Evolutionary conservation across 352 stramenopile species (phyloP).

Genomic region (Pythium dissotocum): DNA sequence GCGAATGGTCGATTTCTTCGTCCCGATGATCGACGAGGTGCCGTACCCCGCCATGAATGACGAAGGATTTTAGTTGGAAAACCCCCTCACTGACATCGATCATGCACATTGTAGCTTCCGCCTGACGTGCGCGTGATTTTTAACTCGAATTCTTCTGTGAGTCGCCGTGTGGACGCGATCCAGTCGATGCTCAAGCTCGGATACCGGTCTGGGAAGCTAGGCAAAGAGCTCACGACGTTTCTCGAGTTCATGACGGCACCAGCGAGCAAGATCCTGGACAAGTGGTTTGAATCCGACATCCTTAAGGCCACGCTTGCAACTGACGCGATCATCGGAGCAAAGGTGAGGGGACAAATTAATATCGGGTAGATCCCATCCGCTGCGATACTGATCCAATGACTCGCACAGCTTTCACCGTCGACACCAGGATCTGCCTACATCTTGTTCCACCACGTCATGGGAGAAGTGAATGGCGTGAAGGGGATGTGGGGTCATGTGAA

Average conservation of each 20-base stretch:
- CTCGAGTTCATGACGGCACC: conserved; percentile 89
- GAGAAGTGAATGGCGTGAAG: conserved; percentile 86
- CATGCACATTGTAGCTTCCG: conserved; percentile 39
- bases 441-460: conserved; percentile 92
- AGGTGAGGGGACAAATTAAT: conserved; percentile 35
- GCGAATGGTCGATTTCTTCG: conserved; percentile 80
- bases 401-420: conserved; percentile 64
- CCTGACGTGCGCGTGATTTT: conserved; percentile 76
- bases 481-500: conserved; percentile 90
- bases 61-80: neutral
- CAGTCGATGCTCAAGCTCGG: conserved; percentile 67
- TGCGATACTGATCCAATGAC: neutral
- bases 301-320: conserved; percentile 91
- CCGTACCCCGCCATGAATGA: neutral
- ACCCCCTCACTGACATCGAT: neutral
- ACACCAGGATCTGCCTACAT: conserved; percentile 90
- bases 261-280: conserved; percentile 85
- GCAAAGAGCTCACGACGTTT: conserved; percentile 77
- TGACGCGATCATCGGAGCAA: conserved; percentile 90
- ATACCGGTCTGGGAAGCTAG: conserved; percentile 64
- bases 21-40: conserved; percentile 83
- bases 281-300: conserved; percentile 90
- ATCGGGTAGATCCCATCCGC: neutral
- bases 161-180: conserved; percentile 61
- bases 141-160: conserved; percentile 48